phyloP scores from a whole-genome alignment of 306 rosid genomes.

The Herpetospermum pedunculosum region DNA sequence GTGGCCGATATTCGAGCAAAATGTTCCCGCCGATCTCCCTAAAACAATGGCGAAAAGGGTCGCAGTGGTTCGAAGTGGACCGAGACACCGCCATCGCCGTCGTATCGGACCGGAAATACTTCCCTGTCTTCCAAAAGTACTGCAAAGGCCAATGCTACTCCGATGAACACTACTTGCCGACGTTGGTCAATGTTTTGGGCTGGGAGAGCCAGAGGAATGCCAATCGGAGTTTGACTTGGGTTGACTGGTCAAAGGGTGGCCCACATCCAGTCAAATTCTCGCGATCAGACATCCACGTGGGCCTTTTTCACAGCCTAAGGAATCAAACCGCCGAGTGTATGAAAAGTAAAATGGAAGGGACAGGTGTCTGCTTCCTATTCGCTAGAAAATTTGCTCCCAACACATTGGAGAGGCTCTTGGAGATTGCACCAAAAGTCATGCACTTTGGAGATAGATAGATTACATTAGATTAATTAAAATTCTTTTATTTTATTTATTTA shows the following conservation, averaged over 20 bases:
- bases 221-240: constrained; percentile 21
- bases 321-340: neutral
- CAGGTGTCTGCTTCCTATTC: constrained; percentile 16
- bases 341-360: neutral
- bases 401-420: constrained; percentile 8
- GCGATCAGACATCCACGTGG: neutral
- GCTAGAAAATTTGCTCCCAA: constrained; percentile 18
- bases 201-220: neutral
- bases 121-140: neutral
- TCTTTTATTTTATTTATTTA: neutral
- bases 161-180: constrained; percentile 25
- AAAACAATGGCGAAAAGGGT: constrained; percentile 24
- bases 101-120: constrained; percentile 13
- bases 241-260: constrained; percentile 23
- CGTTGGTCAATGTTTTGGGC: constrained; percentile 11
- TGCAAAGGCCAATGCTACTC: constrained; percentile 17
- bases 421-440: constrained; percentile 10
- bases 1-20: constrained; percentile 8
- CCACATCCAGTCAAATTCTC: constrained; percentile 13
- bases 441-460: neutral
- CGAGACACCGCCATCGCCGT: constrained; percentile 13
- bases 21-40: constrained; percentile 13
- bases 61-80: constrained; percentile 20
- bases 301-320: constrained; percentile 9
- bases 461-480: neutral